Percentiles rank a stretch among this genome's conserved stretches.
These are phyloP conservation scores for Pichia heedii DNA, from an alignment of 805 yeast species.

Conservation along the genomic window DNA sequence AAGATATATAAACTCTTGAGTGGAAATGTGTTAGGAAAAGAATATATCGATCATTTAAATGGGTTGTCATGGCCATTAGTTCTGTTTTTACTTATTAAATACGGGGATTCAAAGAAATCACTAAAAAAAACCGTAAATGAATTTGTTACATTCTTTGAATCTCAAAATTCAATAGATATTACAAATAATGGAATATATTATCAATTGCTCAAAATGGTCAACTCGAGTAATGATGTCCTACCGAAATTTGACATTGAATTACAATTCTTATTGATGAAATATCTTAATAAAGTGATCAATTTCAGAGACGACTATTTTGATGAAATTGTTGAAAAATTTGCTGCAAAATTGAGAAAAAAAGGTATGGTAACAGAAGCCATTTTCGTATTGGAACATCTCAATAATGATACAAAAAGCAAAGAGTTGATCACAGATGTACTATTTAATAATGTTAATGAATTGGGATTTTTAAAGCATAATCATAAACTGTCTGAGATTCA, in stretches of 20 bases:
- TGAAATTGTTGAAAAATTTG: conserved; percentile 27
- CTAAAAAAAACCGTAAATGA: conserved; percentile 26
- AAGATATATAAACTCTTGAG: conserved; percentile 59
- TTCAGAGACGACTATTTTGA: conserved; percentile 12
- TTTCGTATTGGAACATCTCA: conserved; percentile 51
- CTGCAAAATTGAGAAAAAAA: conserved; percentile 40
- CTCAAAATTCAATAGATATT: conserved; percentile 1
- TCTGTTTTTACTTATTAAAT: conserved; percentile 52
- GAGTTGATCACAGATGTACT: conserved; percentile 31
- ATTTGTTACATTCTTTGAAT: conserved; percentile 13
- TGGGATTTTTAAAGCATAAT: conserved; percentile 22
- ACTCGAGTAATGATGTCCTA: neutral
- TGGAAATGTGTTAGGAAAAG: conserved; percentile 33
- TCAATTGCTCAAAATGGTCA: conserved; percentile 1
- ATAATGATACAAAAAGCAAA: conserved; percentile 37
- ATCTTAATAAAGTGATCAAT: conserved; percentile 17
- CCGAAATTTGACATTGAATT: conserved; percentile 14
- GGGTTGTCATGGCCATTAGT: conserved; percentile 60
- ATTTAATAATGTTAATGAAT: conserved; percentile 25
- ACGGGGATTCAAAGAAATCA: conserved; percentile 40
- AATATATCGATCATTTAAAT: conserved; percentile 27
- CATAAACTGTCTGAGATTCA: conserved; percentile 30
- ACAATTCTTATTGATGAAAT: conserved; percentile 20
- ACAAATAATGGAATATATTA: conserved; percentile 9
- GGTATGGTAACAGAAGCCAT: conserved; percentile 51